Base-by-base conservation (phyloP, 2,329 filamentous ascomycete species). In the Aspergillus quadricinctus region DNA sequence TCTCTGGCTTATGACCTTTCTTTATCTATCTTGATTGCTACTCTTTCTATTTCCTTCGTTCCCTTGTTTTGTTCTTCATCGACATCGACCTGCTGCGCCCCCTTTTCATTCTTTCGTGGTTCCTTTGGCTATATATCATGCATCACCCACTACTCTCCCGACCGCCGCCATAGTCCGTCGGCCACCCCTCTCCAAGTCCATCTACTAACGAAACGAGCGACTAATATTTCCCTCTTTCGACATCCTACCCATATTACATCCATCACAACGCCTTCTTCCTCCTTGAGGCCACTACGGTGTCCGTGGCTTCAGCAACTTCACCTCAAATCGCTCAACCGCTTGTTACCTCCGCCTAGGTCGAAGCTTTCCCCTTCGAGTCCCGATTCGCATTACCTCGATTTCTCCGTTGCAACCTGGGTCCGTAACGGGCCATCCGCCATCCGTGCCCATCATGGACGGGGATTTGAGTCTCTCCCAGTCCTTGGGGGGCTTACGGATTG, bases 401-500 rank as follows among this genome's bases (percentile, higher is more conserved):
- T 46, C 9, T 23, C 21, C 43, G 14, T 46, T 25, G 21, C 43
- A 46, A 21, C 11, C 43, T 46, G 43, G 43, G 11, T 46, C 21
- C 21, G 43, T 46, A 46, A 23, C 43, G 21, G 21, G 6, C 50
- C 40, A 35, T 45, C 50, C 48, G 25, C 53, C 37, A 37, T 49
- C 21, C 43, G 45, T 64, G 58, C 63, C 69, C 81, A 72, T 74
- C 63, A 97, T 97, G 92, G 90, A 92, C 78, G 90, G 90, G 76
- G 92, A 96, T 80, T 79, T 96, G 73, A 96, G 90, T 77, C 85
- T 97, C 64, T 94, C 92, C 71, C 89, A 92, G 78, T 90, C 91
- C 70, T 83, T 97, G 69, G 94, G 94, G 70, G 93, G 93, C 69
- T 81, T 99, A 75, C 90, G 93, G 74, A 97, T 99, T 75, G 93